Conservation (phyloP, 2,329 filamentous ascomycete species). For the Ascomycota sp. region DNA sequence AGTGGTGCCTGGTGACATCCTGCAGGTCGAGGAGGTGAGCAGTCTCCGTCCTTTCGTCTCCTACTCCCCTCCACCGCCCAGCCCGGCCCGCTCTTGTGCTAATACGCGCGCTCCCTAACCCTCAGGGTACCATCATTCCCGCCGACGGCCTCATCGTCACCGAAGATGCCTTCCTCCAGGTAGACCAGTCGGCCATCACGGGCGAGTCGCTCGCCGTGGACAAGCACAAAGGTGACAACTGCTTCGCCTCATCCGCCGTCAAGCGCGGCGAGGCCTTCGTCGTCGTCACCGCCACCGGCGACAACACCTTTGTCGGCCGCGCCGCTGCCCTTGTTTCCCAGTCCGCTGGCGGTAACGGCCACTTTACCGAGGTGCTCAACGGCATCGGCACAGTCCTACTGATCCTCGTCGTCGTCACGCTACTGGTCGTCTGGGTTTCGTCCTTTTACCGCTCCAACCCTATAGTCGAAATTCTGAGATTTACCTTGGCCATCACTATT, state of each 20-base stretch:
- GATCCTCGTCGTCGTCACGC: slow-evolving; percentile 58
- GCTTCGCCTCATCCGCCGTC: slow-evolving; percentile 71
- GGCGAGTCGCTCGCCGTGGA: slow-evolving; percentile 83
- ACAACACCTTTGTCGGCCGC: slow-evolving; percentile 78
- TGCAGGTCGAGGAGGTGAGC: slow-evolving; percentile 55
- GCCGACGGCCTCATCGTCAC: slow-evolving; percentile 76
- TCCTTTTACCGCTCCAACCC: slow-evolving; percentile 73
- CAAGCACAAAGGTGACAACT: slow-evolving; percentile 64
- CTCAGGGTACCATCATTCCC: slow-evolving; percentile 62
- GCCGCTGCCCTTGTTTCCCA: slow-evolving; percentile 70
- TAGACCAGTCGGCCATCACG: slow-evolving; percentile 82
- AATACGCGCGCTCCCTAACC: too few species aligned
- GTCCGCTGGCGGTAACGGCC: slow-evolving; percentile 53
- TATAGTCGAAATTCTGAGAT: slow-evolving; percentile 62
- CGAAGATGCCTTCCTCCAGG: slow-evolving; percentile 66
- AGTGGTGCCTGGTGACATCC: slow-evolving; percentile 76
- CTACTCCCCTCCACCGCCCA: too few species aligned
- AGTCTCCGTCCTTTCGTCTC: neutral
- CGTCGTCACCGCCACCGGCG: slow-evolving; percentile 66
- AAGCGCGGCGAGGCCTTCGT: slow-evolving; percentile 80
- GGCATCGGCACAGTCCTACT: slow-evolving; percentile 67
- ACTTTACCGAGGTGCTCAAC: slow-evolving; percentile 83
- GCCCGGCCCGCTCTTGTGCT: too few species aligned
- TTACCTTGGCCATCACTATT: slow-evolving; percentile 76
- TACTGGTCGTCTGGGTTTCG: slow-evolving; percentile 67